Conservation (phyloP, 2,329 filamentous ascomycete genomes). For the Nigrospora osmanthi region DNA sequence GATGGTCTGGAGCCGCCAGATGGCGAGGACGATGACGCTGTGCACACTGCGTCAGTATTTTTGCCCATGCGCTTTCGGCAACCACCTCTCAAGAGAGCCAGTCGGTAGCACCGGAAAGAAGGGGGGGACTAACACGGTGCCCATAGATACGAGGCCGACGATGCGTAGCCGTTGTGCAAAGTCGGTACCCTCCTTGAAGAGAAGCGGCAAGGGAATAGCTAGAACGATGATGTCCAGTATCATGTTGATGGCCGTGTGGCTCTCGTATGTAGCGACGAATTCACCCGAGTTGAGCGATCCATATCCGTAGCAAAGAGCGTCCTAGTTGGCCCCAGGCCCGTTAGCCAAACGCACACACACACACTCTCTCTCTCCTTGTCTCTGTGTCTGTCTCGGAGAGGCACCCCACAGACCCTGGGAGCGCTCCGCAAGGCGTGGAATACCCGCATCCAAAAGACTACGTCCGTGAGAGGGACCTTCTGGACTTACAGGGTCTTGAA, state of each 20-base stretch:
- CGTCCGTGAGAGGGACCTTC: background rate
- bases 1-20: conserved; percentile 22
- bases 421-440: background rate
- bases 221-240: conserved; percentile 23
- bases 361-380: no score
- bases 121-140: conserved; percentile 15
- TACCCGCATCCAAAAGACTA: background rate
- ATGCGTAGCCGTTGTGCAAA: conserved; percentile 16
- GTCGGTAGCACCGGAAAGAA: no score
- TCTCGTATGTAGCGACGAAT: conserved; percentile 23
- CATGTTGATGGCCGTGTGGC: conserved; percentile 25
- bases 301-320: conserved; percentile 19
- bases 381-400: no score
- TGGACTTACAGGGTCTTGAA: background rate
- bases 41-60: background rate
- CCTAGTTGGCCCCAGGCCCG: background rate
- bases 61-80: background rate
- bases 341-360: no score
- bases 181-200: conserved; percentile 14
- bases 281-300: conserved; percentile 14
- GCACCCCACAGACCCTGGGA: no score
- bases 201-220: conserved; percentile 22
- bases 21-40: conserved; percentile 19
- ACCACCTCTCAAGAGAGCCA: no score
- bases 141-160: conserved; percentile 20